A percentile compares a stretch with the other conserved stretches of the same genome.
phyloP scores from a whole-genome alignment of 2,329 filamentous ascomycete genomes.

The Ophiostoma ips region DNA sequence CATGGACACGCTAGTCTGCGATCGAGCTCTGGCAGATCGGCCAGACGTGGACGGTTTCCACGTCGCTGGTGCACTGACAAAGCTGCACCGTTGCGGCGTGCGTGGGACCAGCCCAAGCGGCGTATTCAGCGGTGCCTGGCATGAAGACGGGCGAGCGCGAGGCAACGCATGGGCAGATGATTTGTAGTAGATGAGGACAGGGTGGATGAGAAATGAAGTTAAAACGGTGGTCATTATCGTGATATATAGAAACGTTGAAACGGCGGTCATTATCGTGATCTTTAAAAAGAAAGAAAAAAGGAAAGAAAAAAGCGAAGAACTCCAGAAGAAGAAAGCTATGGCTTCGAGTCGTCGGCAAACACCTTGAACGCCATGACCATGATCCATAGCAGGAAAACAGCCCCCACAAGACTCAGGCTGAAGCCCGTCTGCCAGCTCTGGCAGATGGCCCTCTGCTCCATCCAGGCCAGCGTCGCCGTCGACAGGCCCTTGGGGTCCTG shows the following conservation, averaged over 20 bases:
- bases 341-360: constrained; percentile 26
- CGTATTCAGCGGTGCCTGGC: constrained; percentile 15
- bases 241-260: no score
- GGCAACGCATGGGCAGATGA: constrained; percentile 17
- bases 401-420: constrained; percentile 45
- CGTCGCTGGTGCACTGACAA: constrained; percentile 48
- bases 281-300: not conserved
- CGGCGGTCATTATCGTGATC: not conserved
- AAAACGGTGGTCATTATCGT: no score
- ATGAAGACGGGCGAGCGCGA: constrained; percentile 10
- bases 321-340: not conserved
- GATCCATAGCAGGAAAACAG: constrained; percentile 50
- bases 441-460: constrained; percentile 50
- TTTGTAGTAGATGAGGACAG: constrained; percentile 2
- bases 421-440: constrained; percentile 53
- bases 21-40: constrained; percentile 84
- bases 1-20: no score
- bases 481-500: constrained; percentile 35
- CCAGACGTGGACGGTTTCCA: constrained; percentile 77
- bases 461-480: constrained; percentile 44
- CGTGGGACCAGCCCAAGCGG: constrained; percentile 20
- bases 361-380: constrained; percentile 56
- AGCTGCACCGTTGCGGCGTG: constrained; percentile 29
- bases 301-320: not conserved
- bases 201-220: not conserved